Conservation (phyloP, 2,329 filamentous ascomycete genomes). For the Lasiodiplodia sp. region DNA sequence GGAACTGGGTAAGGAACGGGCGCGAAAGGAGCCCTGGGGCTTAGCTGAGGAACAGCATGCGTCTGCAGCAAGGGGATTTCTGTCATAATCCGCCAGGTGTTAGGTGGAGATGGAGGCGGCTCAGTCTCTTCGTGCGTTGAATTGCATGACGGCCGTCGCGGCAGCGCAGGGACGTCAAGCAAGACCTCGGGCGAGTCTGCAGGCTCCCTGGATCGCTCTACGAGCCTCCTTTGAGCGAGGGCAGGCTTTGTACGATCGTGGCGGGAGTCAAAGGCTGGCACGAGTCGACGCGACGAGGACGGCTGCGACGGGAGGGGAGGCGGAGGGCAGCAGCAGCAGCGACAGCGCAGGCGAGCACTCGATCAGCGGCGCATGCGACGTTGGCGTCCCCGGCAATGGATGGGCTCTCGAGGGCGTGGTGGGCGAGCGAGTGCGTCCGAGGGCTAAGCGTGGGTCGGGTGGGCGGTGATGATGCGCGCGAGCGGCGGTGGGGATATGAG, state of each 20-base stretch:
- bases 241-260: constrained; percentile 27
- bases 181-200: constrained; percentile 19
- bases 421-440: constrained; percentile 20
- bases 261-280: constrained; percentile 19
- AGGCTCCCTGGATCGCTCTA: constrained; percentile 18
- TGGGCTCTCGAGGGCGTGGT: constrained; percentile 5
- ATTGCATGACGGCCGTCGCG: constrained; percentile 52
- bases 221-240: constrained; percentile 2
- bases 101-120: constrained; percentile 36
- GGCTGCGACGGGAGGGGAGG: constrained; percentile 15
- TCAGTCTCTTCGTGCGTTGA: constrained; percentile 47
- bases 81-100: constrained; percentile 43
- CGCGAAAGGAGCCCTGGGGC: constrained; percentile 43
- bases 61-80: constrained; percentile 50
- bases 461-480: constrained; percentile 24
- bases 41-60: constrained; percentile 53
- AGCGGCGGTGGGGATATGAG: constrained; percentile 15
- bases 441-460: constrained; percentile 26
- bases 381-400: constrained; percentile 11
- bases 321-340: neutral
- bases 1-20: constrained; percentile 42
- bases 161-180: constrained; percentile 31
- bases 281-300: constrained; percentile 23
- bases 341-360: constrained; percentile 7
- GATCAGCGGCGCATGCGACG: constrained; percentile 20